Conservation (phyloP, 805 yeast species). For the Hanseniaspora meyeri region DNA sequence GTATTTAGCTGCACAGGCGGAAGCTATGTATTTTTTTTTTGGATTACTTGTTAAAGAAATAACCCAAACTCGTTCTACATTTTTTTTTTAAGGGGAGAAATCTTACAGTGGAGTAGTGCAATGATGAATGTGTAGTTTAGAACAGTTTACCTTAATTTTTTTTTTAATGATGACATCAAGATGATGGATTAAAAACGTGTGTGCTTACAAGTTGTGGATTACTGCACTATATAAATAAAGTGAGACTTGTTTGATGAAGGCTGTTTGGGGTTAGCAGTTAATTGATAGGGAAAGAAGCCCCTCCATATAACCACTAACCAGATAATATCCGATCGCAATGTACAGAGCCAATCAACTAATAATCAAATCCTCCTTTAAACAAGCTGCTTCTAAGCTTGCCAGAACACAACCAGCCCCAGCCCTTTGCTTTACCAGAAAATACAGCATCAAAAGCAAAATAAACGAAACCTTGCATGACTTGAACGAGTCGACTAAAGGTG, state of each 20-base stretch:
- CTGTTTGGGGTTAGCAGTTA: too few relatives aligned
- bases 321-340: neutral
- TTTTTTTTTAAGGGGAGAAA: neutral
- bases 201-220: neutral
- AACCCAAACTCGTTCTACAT: neutral
- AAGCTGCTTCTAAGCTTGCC: neutral
- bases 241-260: too few relatives aligned
- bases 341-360: neutral
- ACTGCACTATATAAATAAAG: neutral
- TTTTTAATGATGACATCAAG: neutral
- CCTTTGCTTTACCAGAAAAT: neutral
- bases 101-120: neutral
- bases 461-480: constrained; percentile 19
- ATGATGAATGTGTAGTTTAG: neutral
- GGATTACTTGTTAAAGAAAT: neutral
- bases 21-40: too few relatives aligned
- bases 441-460: constrained; percentile 12
- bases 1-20: too few relatives aligned
- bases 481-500: constrained; percentile 19
- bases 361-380: neutral
- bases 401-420: neutral
- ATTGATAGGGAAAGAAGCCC: too few relatives aligned
- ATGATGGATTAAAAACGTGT: neutral
- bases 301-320: too few relatives aligned
- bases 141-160: neutral